Base-by-base conservation (phyloP, 1,284 basidiomycete genomes). In the Pascua sp. region DNA sequence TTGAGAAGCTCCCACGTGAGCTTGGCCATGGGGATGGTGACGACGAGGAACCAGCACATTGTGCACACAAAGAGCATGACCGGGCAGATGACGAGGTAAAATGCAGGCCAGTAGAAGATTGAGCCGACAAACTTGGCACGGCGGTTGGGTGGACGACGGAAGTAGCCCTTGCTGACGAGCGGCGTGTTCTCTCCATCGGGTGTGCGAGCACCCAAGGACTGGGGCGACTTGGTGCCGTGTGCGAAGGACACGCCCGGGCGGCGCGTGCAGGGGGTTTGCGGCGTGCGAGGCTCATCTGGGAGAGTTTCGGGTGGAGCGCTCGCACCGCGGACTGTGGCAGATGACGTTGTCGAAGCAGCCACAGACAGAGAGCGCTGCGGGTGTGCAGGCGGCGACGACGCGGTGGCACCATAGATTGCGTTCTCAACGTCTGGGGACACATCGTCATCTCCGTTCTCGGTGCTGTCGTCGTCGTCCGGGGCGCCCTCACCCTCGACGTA, bases 21-120 rank as follows among this genome's bases (percentile, higher is more conserved):
- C 76, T 90, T 95, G 40, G 94, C 96, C 96, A 98, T 99, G 8
- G 96, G 96, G 61, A 98, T 91, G 42, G 94, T 89, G 71, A 98
- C 83, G 59, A 98, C 87, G 61, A 93, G 82, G 32, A 83, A 90
- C 92, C 94, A 99, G 79, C 94, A 98, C 46, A 92, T 78, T 56
- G 90, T 72, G 73, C 92, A 94, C 39, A 91, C 90, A 59, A 87
- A 57, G 50, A 94, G 82, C 84, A 98, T 88, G 59, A 91, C 79
- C 4, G 96, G 96, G 1, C 91, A 89, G 67, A 99, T 86, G 69
- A 97, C 77, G 57, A 83, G 78, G 61, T 85, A 76, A 71, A 95
- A 85, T 2, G 81, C 77, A 24, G 88, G 77, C 87, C 90, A 95
- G 79, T 93, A 99, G 62, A 84, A 81, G 39, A 86, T 69, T 63